Base-by-base conservation (phyloP, 2,329 filamentous ascomycete genomes). In the Verticillium tricorpus region DNA sequence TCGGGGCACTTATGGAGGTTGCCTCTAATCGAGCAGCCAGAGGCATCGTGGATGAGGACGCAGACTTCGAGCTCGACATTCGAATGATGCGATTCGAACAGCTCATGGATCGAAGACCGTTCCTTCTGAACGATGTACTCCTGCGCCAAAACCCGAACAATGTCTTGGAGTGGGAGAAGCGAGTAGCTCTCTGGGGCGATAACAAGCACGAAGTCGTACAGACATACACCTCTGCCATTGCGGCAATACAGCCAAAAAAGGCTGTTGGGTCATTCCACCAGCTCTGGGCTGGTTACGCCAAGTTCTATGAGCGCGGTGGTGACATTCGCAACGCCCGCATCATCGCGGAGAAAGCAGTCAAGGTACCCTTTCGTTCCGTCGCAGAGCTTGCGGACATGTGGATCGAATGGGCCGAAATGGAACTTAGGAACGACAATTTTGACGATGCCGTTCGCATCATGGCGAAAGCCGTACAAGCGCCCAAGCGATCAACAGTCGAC, bases 361-460 rank as follows among this genome's bases (percentile, higher is more conserved):
- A 97, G 72, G 95, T 99, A 1, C 93, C 94, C 0, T 99, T 96
- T 82, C 98, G 97, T 72, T 96, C 93, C 0, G 94, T 99, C n/a
- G 88, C 91, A 34, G 95, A 99, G 76, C 83, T 99, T 62, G 95
- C 95, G 22, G 95, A 99, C 71, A 96, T 95, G 85, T 99, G 95
- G 95, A 96, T 96, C 66, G 93, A 97, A 77, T 99, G 95, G 94
- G 94, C 96, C 1, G 94, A 99, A 76, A 92, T 99, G 90, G 95
- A 99, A 74, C 82, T 99, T 57, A 90, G 95, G 57, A 93, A 93
- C 70, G 93, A 98, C 70, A 96, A 98, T 72, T 97, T 98, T 67
- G 93, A 98, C 72, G 90, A 91, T 70, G 95, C 96, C 3, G 89
- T 97, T 65, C 89, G 90, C 64, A 94, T 99, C 72, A 97, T 99